A percentile compares a stretch with the other conserved stretches of the same genome.
Conservation (phyloP, 441 rosid genomes). For the Erysimum pusillum region DNA sequence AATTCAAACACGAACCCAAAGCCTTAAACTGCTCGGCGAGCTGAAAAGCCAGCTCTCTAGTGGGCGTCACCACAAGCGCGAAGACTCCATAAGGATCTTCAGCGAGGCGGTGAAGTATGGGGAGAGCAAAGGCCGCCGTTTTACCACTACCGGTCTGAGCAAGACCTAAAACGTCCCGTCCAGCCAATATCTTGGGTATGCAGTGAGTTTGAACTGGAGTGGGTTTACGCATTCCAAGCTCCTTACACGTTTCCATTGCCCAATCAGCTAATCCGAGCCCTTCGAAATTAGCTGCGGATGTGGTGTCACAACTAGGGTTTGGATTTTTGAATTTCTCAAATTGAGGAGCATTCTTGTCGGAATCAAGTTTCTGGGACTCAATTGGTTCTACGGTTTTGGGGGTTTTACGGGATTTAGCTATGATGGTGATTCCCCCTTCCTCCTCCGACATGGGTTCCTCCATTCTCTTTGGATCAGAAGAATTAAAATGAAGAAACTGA, state of each 20-base stretch:
- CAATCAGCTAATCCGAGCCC: conserved; percentile 81
- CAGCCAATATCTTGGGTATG: conserved; percentile 74
- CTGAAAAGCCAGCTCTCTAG: conserved; percentile 93
- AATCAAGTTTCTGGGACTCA: conserved; percentile 37
- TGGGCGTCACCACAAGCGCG: conserved; percentile 85
- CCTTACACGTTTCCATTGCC: conserved; percentile 85
- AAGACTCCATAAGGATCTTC: conserved; percentile 87
- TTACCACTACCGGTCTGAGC: conserved; percentile 97
- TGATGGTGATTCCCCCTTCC: conserved; percentile 65
- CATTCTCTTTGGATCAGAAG: conserved; percentile 31
- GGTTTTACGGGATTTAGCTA: conserved; percentile 56
- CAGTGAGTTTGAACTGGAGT: conserved; percentile 91
- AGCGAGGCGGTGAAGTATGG: conserved; percentile 78
- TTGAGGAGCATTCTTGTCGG: conserved; percentile 30
- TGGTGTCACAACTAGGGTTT: conserved; percentile 30
- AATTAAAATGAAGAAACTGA: neutral
- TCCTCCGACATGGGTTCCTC: conserved; percentile 47
- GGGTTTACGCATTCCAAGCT: conserved; percentile 80
- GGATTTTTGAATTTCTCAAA: conserved; percentile 56
- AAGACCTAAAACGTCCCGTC: conserved; percentile 84
- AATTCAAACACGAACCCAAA: conserved; percentile 80
- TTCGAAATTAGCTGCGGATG: conserved; percentile 53
- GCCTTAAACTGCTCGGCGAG: conserved; percentile 94
- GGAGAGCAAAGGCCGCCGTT: conserved; percentile 94
- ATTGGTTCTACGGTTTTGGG: conserved; percentile 21